phyloP scores from a whole-genome alignment of 2,329 filamentous ascomycete species.

The Knoxdaviesia capensis region DNA sequence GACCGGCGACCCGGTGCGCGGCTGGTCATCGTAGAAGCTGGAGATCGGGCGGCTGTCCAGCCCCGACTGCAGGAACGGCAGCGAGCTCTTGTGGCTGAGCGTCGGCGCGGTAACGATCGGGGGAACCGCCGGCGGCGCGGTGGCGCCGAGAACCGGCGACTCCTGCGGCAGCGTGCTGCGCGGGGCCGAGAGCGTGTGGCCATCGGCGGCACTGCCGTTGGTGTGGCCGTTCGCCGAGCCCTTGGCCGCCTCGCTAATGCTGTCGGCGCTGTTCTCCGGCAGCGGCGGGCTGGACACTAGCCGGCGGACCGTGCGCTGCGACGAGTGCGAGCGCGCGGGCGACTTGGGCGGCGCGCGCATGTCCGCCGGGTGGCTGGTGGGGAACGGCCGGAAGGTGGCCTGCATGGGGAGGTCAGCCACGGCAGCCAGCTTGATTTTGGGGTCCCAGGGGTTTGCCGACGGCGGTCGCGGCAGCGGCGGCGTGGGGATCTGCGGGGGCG shows the following conservation, averaged over 20 bases:
- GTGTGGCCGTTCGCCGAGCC: conserved; percentile 5
- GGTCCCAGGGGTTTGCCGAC: conserved; percentile 22
- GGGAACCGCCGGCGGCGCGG: conserved; percentile 1
- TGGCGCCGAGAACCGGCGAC: conserved; percentile 1
- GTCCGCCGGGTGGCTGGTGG: conserved; percentile 5
- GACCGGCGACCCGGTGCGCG: too few species aligned
- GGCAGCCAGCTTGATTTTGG: conserved; percentile 11
- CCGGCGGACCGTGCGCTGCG: too few species aligned
- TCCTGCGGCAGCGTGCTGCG: background rate
- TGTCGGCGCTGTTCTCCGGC: background rate
- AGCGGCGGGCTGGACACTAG: too few species aligned
- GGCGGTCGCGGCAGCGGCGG: conserved; percentile 12
- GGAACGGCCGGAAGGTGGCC: too few species aligned
- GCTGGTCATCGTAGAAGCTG: too few species aligned
- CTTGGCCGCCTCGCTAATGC: conserved; percentile 5
- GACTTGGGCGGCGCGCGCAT: background rate
- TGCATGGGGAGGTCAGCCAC: too few species aligned
- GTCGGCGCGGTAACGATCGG: too few species aligned
- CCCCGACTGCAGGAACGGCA: too few species aligned
- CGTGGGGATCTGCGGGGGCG: conserved; percentile 1
- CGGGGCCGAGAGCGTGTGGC: background rate
- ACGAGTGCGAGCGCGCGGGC: too few species aligned
- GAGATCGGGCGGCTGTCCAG: too few species aligned
- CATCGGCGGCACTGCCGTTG: background rate
- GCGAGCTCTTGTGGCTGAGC: too few species aligned